Conservation (phyloP, 2,329 filamentous ascomycete genomes). For the Conoideocrella luteorostrata region DNA sequence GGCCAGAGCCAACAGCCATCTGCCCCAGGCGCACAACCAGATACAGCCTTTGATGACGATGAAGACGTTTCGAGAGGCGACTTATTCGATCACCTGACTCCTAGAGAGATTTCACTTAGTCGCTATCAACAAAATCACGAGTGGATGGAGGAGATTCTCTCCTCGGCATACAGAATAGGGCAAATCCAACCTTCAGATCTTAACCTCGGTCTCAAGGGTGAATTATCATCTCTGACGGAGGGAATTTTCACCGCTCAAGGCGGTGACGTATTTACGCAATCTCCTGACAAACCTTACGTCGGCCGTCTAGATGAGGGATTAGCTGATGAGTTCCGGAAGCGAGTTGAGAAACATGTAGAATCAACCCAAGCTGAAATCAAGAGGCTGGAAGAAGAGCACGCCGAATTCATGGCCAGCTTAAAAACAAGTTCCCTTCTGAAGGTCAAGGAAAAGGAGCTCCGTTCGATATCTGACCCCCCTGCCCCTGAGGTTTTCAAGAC, state of each 20-base stretch:
- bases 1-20: conserved; percentile 29
- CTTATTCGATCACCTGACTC: conserved; percentile 82
- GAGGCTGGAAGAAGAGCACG: conserved; percentile 74
- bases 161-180: conserved; percentile 77
- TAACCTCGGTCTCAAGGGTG: conserved; percentile 76
- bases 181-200: conserved; percentile 86
- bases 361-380: conserved; percentile 77
- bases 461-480: conserved; percentile 54
- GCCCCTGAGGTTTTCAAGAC: conserved; percentile 58
- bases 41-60: conserved; percentile 66
- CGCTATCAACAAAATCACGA: conserved; percentile 94
- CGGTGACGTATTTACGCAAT: conserved; percentile 37
- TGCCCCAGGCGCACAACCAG: conserved; percentile 31
- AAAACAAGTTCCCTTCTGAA: conserved; percentile 64
- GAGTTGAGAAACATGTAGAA: conserved; percentile 65
- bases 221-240: conserved; percentile 73
- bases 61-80: conserved; percentile 85
- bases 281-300: conserved; percentile 53
- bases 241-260: conserved; percentile 70
- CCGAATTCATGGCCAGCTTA: conserved; percentile 66
- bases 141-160: conserved; percentile 97
- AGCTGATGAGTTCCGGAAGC: conserved; percentile 75
- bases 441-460: conserved; percentile 69
- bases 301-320: conserved; percentile 64
- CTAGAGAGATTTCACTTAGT: conserved; percentile 78